phyloP scores from a whole-genome alignment of 2,329 filamentous ascomycete species.

The Penicillium sp. region DNA sequence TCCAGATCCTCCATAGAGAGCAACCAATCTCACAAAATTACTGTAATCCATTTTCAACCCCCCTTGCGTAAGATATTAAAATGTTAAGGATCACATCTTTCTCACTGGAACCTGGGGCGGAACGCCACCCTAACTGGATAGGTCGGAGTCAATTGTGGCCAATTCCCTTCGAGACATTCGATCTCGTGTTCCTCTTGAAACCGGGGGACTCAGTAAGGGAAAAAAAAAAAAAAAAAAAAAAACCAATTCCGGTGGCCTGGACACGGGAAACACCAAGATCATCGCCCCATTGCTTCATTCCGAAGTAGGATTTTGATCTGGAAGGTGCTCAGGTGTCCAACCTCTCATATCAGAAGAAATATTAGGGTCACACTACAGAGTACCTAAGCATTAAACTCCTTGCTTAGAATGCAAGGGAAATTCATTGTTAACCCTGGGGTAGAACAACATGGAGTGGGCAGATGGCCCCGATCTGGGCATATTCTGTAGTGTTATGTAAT shows the following conservation, averaged over 20 bases:
- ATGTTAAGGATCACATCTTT: neutral
- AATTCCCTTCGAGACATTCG: neutral
- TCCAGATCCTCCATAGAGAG: no score
- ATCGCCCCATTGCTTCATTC: constrained; percentile 8
- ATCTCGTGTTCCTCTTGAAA: neutral
- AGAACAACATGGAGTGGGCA: neutral
- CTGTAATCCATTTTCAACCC: neutral
- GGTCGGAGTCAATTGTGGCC: neutral
- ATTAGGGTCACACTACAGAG: neutral
- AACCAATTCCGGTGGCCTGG: constrained; percentile 15
- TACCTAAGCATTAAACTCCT: neutral
- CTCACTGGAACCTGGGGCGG: constrained; percentile 22
- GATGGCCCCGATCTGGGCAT: no score
- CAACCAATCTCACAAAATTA: neutral
- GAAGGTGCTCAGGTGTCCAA: neutral
- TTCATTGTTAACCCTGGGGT: neutral
- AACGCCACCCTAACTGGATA: constrained; percentile 16
- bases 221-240: neutral
- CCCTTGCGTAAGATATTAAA: constrained; percentile 2
- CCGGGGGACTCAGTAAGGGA: neutral
- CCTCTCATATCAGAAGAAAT: neutral
- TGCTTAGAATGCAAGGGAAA: neutral
- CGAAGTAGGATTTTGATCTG: neutral
- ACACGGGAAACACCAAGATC: constrained; percentile 13
- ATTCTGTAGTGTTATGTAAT: neutral